phyloP scores from a whole-genome alignment of 192 early-diverging fungal species.

The Phycomyces nitens region DNA sequence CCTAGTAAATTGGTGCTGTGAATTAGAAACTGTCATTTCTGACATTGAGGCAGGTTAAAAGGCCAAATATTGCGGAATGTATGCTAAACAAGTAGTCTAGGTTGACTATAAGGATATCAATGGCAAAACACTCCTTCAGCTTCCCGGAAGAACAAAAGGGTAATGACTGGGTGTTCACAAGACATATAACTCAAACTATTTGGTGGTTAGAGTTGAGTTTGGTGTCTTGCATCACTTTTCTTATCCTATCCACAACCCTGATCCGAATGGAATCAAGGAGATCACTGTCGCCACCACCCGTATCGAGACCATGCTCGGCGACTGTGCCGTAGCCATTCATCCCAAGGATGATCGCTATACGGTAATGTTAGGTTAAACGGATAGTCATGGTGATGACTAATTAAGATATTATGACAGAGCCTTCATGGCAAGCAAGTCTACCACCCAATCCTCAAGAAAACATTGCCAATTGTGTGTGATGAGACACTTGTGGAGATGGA shows the following conservation, averaged over 20 bases:
- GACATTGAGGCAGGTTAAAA: constrained; percentile 78
- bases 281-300: constrained; percentile 95
- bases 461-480: constrained; percentile 83
- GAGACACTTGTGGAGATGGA: constrained; percentile 80
- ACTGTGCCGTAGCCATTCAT: constrained; percentile 91
- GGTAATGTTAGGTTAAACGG: constrained; percentile 34
- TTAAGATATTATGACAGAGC: constrained; percentile 17
- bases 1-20: constrained; percentile 96
- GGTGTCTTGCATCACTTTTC: constrained; percentile 89
- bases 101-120: constrained; percentile 82
- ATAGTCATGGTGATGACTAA: not conserved
- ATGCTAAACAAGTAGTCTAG: too few species aligned
- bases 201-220: constrained; percentile 80
- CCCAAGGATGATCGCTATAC: constrained; percentile 83
- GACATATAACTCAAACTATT: not conserved
- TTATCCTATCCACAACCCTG: constrained; percentile 76
- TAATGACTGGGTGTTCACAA: not conserved
- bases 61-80: too few species aligned
- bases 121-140: constrained; percentile 62
- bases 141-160: constrained; percentile 61
- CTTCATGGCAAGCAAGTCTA: constrained; percentile 64
- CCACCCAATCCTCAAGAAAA: constrained; percentile 77
- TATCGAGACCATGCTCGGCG: constrained; percentile 97
- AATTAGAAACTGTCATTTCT: constrained; percentile 90
- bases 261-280: constrained; percentile 45